Evolutionary conservation across 805 yeast species (phyloP).

Genomic region (Soucietia sequanensis): DNA sequence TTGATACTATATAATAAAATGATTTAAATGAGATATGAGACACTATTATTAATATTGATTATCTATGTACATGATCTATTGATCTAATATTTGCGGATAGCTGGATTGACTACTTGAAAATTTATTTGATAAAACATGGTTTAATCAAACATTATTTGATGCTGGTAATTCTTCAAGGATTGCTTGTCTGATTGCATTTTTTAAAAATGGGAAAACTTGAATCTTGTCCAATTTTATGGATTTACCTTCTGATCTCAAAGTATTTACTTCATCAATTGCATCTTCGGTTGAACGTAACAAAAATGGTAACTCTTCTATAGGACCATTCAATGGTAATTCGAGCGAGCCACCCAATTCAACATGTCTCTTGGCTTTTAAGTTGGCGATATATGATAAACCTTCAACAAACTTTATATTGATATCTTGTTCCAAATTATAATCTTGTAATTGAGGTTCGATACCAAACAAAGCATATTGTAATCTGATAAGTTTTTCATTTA

Average conservation of each 20-base stretch:
- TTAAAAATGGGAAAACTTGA: slow-evolving; percentile 39
- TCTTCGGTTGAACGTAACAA: slow-evolving; percentile 30
- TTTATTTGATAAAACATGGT: too few relatives aligned
- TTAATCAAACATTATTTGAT: too few relatives aligned
- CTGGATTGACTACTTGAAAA: too few relatives aligned
- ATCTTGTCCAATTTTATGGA: slow-evolving; percentile 32
- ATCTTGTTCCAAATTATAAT: slow-evolving; percentile 55
- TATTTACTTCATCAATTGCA: slow-evolving; percentile 47
- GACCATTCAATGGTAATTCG: slow-evolving; percentile 36
- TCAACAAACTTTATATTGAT: slow-evolving; percentile 46
- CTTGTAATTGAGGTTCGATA: slow-evolving; percentile 66
- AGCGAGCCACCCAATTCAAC: slow-evolving; percentile 21
- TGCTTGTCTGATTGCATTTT: slow-evolving; percentile 24
- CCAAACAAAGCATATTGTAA: slow-evolving; percentile 83
- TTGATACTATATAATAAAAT: too few relatives aligned
- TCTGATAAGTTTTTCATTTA: slow-evolving; percentile 70
- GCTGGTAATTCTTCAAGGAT: slow-evolving; percentile 9
- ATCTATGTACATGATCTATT: too few relatives aligned
- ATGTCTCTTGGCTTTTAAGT: slow-evolving; percentile 54
- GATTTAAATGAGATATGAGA: too few relatives aligned
- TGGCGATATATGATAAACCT: slow-evolving; percentile 70
- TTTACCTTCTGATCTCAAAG: slow-evolving; percentile 45
- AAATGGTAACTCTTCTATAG: slow-evolving; percentile 42
- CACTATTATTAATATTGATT: too few relatives aligned
- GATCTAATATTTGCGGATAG: too few relatives aligned